These are phyloP conservation scores for Allantophomopsis lycopodina DNA, from an alignment of 2,329 filamentous ascomycete species.

Conservation along the genomic window DNA sequence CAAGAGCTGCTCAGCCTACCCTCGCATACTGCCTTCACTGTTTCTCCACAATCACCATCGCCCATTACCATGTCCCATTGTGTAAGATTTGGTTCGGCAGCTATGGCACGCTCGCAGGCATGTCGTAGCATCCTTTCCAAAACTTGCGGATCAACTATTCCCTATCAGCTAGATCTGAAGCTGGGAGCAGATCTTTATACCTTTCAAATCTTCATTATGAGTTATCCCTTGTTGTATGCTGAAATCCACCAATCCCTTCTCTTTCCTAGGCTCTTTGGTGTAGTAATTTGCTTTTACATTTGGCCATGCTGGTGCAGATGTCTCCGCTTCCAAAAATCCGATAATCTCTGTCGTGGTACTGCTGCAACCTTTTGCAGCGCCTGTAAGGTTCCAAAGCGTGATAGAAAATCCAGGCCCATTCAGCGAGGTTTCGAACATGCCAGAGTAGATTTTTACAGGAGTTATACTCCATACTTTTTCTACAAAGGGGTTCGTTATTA, in stretches of 20 bases:
- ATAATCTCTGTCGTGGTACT: conserved; percentile 23
- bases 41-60: conserved; percentile 17
- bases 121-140: conserved; percentile 14
- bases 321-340: conserved; percentile 31
- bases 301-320: conserved; percentile 35
- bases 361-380: conserved; percentile 14
- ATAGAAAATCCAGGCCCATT: conserved; percentile 42
- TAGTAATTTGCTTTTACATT: conserved; percentile 17
- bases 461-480: conserved; percentile 31
- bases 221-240: conserved; percentile 3
- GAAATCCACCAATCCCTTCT: conserved; percentile 6
- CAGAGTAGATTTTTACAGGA: conserved; percentile 30
- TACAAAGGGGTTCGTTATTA: conserved; percentile 2
- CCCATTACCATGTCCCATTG: conserved; percentile 20
- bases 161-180: conserved; percentile 2
- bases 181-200: conserved; percentile 1
- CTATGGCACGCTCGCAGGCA: conserved; percentile 21
- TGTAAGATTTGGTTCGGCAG: conserved; percentile 17
- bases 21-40: conserved; percentile 1
- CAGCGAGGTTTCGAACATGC: conserved; percentile 35
- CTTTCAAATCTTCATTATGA: conserved; percentile 9
- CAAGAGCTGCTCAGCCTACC: conserved; percentile 14
- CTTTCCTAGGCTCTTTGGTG: conserved; percentile 6
- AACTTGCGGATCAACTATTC: conserved; percentile 14
- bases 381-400: conserved; percentile 34